These are phyloP conservation scores for Scedosporium boydii DNA, from an alignment of 2,329 filamentous ascomycete genomes.

Conservation along the genomic window DNA sequence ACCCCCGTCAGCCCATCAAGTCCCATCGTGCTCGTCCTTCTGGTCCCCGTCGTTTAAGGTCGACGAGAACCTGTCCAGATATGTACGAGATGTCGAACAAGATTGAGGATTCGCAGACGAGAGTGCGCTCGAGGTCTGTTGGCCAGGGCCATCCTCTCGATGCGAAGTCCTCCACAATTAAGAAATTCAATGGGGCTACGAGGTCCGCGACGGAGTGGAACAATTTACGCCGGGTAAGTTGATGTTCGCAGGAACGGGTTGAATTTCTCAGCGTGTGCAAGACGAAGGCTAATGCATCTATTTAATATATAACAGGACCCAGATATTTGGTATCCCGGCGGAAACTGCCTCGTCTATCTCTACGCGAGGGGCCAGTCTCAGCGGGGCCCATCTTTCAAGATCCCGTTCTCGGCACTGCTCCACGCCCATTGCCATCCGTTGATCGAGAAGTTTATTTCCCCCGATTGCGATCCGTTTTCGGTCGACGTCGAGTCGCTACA, in stretches of 20 bases:
- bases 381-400: slow-evolving; percentile 56
- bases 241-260: not conserved
- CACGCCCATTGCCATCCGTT: slow-evolving; percentile 50
- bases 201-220: slow-evolving; percentile 36
- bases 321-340: slow-evolving; percentile 59
- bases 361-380: slow-evolving; percentile 56
- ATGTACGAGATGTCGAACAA: not conserved
- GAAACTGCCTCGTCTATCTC: slow-evolving; percentile 62
- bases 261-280: not conserved
- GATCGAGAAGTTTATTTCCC: slow-evolving; percentile 37
- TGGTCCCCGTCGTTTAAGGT: not conserved
- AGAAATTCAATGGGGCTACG: slow-evolving; percentile 41
- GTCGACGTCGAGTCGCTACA: not conserved
- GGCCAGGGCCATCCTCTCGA: not conserved
- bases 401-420: slow-evolving; percentile 50
- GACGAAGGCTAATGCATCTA: slow-evolving; percentile 8
- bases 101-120: not conserved
- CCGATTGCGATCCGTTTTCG: not conserved
- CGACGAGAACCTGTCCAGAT: not conserved
- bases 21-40: not conserved
- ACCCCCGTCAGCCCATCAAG: not conserved
- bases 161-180: slow-evolving; percentile 17
- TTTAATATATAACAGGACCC: slow-evolving; percentile 43
- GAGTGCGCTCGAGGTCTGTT: slow-evolving; percentile 11
- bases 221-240: slow-evolving; percentile 34